Evolutionary conservation across 2,329 filamentous ascomycete genomes (phyloP).

Genomic region (Pseudogymnoascus sp.): DNA sequence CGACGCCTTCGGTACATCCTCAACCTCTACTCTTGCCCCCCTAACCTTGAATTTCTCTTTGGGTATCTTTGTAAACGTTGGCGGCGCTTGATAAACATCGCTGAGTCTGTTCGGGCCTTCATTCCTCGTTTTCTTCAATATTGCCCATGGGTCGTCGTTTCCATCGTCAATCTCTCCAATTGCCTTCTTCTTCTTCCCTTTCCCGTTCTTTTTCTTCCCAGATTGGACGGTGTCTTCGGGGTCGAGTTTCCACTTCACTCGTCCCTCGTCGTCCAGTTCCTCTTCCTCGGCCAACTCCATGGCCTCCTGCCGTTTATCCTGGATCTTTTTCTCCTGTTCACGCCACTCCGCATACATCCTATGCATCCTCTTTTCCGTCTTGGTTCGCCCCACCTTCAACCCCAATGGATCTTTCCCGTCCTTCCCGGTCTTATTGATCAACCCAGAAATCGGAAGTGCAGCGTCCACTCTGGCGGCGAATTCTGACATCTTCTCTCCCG

Average conservation of each 20-base stretch:
- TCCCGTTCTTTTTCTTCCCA: slow-evolving; percentile 27
- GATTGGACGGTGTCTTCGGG: slow-evolving; percentile 37
- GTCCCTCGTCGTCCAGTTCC: slow-evolving; percentile 21
- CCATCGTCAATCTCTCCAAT: slow-evolving; percentile 34
- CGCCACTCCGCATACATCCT: slow-evolving; percentile 73
- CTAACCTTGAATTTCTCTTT: slow-evolving; percentile 36
- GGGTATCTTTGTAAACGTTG: slow-evolving; percentile 24
- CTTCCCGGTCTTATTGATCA: slow-evolving; percentile 54
- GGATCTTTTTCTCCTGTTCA: slow-evolving; percentile 51
- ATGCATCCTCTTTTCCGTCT: slow-evolving; percentile 76
- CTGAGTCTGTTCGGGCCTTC: slow-evolving; percentile 29
- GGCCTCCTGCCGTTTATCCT: slow-evolving; percentile 24
- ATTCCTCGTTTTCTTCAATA: slow-evolving; percentile 22
- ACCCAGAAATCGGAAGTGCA: slow-evolving; percentile 64
- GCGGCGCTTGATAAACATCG: slow-evolving; percentile 28
- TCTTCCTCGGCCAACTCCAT: slow-evolving; percentile 26
- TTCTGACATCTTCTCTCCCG: slow-evolving; percentile 74
- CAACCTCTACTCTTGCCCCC: slow-evolving; percentile 58
- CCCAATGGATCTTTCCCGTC: slow-evolving; percentile 56
- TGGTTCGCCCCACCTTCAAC: slow-evolving; percentile 61
- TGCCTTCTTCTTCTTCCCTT: slow-evolving; percentile 28
- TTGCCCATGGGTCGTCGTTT: slow-evolving; percentile 27
- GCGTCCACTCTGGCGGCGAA: slow-evolving; percentile 79
- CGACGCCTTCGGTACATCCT: slow-evolving; percentile 58
- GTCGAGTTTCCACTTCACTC: slow-evolving; percentile 46